A percentile compares a stretch with the other conserved stretches of the same genome.
Evolutionary conservation across 2,329 filamentous ascomycete genomes (phyloP).

Genomic region (Nothomitra cinnamomea): DNA sequence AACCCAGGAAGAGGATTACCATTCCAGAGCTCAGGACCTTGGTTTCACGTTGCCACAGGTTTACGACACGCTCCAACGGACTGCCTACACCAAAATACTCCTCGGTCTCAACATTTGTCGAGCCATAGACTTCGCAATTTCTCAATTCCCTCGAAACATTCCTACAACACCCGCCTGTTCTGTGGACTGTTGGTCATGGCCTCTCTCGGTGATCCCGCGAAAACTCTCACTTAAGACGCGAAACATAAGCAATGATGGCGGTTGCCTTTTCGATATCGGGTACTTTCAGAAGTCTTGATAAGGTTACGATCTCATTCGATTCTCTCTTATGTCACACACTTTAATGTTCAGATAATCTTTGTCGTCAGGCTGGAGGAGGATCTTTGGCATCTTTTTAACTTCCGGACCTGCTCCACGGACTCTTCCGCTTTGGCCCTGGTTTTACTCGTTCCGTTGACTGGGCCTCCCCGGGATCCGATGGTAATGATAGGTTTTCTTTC

Average conservation of each 20-base stretch:
- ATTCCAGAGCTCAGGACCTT: conserved; percentile 61
- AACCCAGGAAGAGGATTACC: conserved; percentile 65
- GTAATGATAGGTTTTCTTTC: too few species aligned
- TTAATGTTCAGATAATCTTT: not conserved
- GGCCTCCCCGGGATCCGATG: too few species aligned
- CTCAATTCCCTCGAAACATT: not conserved
- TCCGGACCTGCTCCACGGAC: not conserved
- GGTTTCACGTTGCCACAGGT: conserved; percentile 59
- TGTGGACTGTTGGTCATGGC: not conserved
- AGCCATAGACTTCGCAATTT: not conserved
- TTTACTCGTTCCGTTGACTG: not conserved
- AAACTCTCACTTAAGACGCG: not conserved
- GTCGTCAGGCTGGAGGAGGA: not conserved
- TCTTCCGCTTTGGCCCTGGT: not conserved
- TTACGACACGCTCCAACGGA: conserved; percentile 33
- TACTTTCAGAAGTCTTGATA: too few species aligned
- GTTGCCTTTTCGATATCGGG: too few species aligned
- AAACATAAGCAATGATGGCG: too few species aligned
- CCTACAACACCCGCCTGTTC: not conserved
- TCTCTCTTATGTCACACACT: not conserved
- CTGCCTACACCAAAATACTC: not conserved
- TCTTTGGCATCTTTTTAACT: not conserved
- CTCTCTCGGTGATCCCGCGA: not conserved
- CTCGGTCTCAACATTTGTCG: not conserved
- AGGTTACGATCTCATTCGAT: too few species aligned